Conservation (phyloP, 805 yeast species). For the Metschnikowia baotianmanensis region DNA sequence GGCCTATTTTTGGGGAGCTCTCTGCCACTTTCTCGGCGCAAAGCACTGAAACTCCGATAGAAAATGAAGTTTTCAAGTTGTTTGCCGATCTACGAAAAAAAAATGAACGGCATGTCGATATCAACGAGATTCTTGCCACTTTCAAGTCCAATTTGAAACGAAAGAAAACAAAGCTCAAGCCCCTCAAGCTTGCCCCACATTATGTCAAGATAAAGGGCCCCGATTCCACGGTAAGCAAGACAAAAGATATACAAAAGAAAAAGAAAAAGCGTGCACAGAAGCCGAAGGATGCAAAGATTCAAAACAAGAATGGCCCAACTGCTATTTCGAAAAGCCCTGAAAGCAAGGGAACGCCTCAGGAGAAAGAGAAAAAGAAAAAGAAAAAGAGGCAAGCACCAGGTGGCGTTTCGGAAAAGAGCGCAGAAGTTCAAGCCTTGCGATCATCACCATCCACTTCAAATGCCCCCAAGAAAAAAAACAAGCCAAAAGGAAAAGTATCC, state of each 20-base stretch:
- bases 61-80: conserved; percentile 3
- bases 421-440: too few relatives aligned
- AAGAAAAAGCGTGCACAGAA: background rate
- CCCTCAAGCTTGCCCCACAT: background rate
- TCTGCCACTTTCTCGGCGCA: conserved; percentile 23
- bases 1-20: conserved; percentile 16
- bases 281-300: background rate
- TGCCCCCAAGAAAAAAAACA: background rate
- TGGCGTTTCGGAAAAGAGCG: too few relatives aligned
- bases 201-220: background rate
- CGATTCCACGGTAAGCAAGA: background rate
- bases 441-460: conserved; percentile 1
- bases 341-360: too few relatives aligned
- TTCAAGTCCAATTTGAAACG: conserved; percentile 1
- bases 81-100: conserved; percentile 7
- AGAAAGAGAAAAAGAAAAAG: too few relatives aligned
- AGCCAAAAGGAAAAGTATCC: background rate
- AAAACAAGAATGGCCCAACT: too few relatives aligned
- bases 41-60: background rate
- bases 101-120: conserved; percentile 6
- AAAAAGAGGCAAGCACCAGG: too few relatives aligned
- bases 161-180: background rate
- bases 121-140: conserved; percentile 1
- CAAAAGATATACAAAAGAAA: background rate
- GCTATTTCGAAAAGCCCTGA: background rate